Conservation (phyloP, 2,329 filamentous ascomycete species). For the Talaromyces sp. region DNA sequence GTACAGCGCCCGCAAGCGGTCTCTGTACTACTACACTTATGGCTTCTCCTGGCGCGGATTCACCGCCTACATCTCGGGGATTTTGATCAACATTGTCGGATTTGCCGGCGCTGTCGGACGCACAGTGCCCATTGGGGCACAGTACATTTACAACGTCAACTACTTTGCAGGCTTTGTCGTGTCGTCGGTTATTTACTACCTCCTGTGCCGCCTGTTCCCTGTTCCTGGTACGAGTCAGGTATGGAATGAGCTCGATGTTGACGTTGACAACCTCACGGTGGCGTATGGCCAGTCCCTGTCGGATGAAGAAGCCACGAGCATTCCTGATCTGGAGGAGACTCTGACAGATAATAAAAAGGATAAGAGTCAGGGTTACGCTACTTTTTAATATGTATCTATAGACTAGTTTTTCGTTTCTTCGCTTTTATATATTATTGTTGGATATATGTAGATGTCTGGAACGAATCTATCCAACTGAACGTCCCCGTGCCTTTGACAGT, state of each 20-base stretch:
- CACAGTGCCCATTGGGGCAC: constrained; percentile 69
- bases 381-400: constrained; percentile 3
- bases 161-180: constrained; percentile 83
- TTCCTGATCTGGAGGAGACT: constrained; percentile 6
- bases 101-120: constrained; percentile 76
- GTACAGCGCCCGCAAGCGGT: constrained; percentile 60
- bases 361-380: constrained; percentile 10
- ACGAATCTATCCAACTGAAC: not conserved
- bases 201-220: constrained; percentile 63
- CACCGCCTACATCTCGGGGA: constrained; percentile 73
- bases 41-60: constrained; percentile 84
- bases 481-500: too few species aligned
- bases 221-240: constrained; percentile 67
- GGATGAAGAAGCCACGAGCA: constrained; percentile 19
- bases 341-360: constrained; percentile 12
- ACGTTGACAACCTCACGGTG: constrained; percentile 24
- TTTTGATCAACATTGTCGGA: constrained; percentile 85
- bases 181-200: constrained; percentile 62
- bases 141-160: constrained; percentile 84
- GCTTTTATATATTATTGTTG: not conserved
- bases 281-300: constrained; percentile 29
- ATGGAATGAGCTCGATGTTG: constrained; percentile 68
- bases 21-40: constrained; percentile 66
- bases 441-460: not conserved
- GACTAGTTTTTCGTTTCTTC: not conserved